These are phyloP conservation scores for Paramecium sonneborni DNA, from an alignment of 73 alveolate species.

Conservation along the genomic window DNA sequence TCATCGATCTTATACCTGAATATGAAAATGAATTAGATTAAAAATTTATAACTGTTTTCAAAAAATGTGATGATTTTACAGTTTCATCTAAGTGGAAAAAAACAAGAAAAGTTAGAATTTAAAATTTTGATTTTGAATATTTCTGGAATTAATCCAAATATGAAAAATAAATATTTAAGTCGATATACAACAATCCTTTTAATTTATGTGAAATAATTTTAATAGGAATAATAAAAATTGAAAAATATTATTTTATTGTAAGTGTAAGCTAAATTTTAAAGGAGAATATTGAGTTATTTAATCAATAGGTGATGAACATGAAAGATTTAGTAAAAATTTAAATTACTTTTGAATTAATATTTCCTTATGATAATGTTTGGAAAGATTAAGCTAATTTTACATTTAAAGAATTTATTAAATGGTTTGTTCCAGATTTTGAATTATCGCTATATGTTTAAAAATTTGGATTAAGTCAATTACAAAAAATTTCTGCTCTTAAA, in stretches of 20 bases:
- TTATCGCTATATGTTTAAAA: neutral
- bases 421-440: conserved; percentile 42
- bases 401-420: conserved; percentile 37
- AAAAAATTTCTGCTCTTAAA: neutral
- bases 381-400: neutral
- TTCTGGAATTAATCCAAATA: neutral
- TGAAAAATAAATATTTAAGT: neutral
- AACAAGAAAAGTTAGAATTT: neutral
- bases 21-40: neutral
- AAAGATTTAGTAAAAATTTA: neutral
- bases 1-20: neutral
- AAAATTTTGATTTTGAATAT: neutral
- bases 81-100: conserved; percentile 14
- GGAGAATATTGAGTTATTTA: neutral
- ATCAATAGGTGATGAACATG: neutral
- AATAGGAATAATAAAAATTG: neutral
- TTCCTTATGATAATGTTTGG: conserved; percentile 23
- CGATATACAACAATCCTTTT: neutral
- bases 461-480: neutral
- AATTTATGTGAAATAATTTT: neutral
- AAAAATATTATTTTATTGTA: neutral
- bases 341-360: neutral
- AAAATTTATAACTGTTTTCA: neutral
- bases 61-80: conserved; percentile 26
- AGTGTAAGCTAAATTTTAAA: neutral